Conservation (phyloP, 768 basidiomycete species). For the Boletus coccyginus region DNA sequence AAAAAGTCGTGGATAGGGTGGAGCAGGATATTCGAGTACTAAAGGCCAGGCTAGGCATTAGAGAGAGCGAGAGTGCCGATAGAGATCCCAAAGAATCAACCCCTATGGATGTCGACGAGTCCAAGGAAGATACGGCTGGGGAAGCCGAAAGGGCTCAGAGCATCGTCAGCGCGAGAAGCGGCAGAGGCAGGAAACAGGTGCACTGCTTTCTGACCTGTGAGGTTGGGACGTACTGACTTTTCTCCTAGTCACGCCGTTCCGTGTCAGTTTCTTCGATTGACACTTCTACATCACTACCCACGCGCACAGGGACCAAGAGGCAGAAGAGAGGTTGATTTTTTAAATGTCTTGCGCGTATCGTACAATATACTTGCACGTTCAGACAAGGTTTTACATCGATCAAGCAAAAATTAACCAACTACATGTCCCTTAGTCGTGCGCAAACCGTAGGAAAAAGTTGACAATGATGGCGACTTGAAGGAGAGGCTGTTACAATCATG, state of each 20-base stretch:
- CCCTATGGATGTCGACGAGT: slow-evolving; percentile 52
- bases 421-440: slow-evolving; percentile 28
- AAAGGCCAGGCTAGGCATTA: slow-evolving; percentile 57
- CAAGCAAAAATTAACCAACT: slow-evolving; percentile 2
- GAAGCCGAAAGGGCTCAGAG: slow-evolving; percentile 60
- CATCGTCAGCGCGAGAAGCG: slow-evolving; percentile 56
- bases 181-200: slow-evolving; percentile 59
- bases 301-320: slow-evolving; percentile 53
- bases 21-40: slow-evolving; percentile 82
- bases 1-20: slow-evolving; percentile 80
- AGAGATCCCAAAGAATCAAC: slow-evolving; percentile 39
- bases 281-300: slow-evolving; percentile 51
- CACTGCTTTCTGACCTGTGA: not conserved
- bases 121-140: slow-evolving; percentile 27
- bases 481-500: not conserved
- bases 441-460: slow-evolving; percentile 85
- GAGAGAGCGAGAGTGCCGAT: slow-evolving; percentile 43
- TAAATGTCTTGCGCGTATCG: not conserved
- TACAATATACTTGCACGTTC: slow-evolving; percentile 8
- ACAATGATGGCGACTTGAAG: slow-evolving; percentile 72
- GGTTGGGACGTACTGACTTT: not conserved
- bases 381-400: slow-evolving; percentile 10
- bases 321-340: slow-evolving; percentile 48
- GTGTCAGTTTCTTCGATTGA: slow-evolving; percentile 77
- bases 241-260: slow-evolving; percentile 54